Percentiles rank a stretch among this genome's conserved stretches.
phyloP scores from a whole-genome alignment of 768 basidiomycete genomes.

The Mycena haematopus region DNA sequence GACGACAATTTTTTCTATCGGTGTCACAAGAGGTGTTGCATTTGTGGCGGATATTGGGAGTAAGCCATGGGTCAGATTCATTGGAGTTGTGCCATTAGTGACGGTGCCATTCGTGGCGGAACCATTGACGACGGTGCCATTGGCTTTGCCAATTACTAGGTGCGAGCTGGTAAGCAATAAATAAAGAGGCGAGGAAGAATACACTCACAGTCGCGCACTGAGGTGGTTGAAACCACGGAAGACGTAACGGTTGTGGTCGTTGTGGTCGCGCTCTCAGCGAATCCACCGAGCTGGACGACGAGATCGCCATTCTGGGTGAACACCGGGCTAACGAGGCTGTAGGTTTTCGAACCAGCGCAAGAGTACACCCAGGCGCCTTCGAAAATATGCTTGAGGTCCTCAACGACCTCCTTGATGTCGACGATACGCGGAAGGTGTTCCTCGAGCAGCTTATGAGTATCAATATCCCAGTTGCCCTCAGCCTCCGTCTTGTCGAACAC shows the following conservation, averaged over 20 bases:
- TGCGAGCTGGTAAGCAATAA: too few species aligned
- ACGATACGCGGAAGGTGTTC: slow-evolving; percentile 18
- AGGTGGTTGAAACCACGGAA: too few species aligned
- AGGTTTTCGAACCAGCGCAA: slow-evolving; percentile 8
- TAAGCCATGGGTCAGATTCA: too few species aligned
- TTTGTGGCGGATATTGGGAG: too few species aligned
- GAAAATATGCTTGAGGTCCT: slow-evolving; percentile 14
- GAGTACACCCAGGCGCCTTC: slow-evolving; percentile 22
- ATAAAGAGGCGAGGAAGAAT: too few species aligned
- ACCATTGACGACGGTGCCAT: too few species aligned
- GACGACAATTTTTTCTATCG: too few species aligned
- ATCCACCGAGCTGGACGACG: slow-evolving; percentile 15
- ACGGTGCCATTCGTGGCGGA: too few species aligned
- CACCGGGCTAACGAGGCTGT: slow-evolving; percentile 20
- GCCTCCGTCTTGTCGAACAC: slow-evolving; percentile 18
- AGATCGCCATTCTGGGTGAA: slow-evolving; percentile 27
- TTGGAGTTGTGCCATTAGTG: too few species aligned
- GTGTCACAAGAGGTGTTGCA: too few species aligned
- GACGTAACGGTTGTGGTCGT: background rate
- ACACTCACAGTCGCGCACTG: too few species aligned
- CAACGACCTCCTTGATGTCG: slow-evolving; percentile 18
- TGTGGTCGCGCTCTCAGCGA: background rate
- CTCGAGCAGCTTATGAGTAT: slow-evolving; percentile 12
- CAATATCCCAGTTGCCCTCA: slow-evolving; percentile 20
- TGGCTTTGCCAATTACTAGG: too few species aligned